Percentiles rank a stretch among this genome's conserved stretches.
Evolutionary conservation across 352 stramenopile genomes (phyloP).

Genomic region (Globisporangium paddicum): DNA sequence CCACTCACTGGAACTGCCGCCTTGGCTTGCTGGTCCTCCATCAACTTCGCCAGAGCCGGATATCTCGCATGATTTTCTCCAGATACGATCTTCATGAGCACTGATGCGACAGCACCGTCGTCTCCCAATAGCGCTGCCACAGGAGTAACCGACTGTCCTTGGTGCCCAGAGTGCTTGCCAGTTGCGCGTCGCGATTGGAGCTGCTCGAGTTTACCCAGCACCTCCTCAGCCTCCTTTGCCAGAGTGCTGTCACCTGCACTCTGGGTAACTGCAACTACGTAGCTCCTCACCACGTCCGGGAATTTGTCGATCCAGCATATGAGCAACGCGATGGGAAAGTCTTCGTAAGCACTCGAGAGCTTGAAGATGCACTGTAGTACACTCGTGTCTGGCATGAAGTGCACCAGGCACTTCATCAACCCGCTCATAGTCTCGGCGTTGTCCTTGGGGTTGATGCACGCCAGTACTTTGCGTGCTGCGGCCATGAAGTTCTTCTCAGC

Average conservation of each 20-base stretch:
- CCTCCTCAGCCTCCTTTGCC: slow-evolving; percentile 42
- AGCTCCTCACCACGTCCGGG: slow-evolving; percentile 45
- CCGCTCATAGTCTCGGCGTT: slow-evolving; percentile 69
- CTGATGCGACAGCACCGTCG: slow-evolving; percentile 22
- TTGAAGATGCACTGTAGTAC: slow-evolving; percentile 79
- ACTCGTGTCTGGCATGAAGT: slow-evolving; percentile 56
- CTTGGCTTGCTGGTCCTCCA: slow-evolving; percentile 1
- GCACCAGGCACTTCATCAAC: slow-evolving; percentile 70
- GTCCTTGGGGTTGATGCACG: slow-evolving; percentile 66
- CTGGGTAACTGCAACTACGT: slow-evolving; percentile 46
- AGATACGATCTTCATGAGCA: slow-evolving; percentile 35
- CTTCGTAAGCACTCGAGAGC: slow-evolving; percentile 49
- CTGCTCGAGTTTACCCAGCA: slow-evolving; percentile 60
- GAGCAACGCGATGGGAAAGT: slow-evolving; percentile 66
- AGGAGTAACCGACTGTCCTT: not conserved
- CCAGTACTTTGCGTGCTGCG: slow-evolving; percentile 71
- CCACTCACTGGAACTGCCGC: not conserved
- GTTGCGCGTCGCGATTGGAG: slow-evolving; percentile 36
- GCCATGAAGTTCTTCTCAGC: slow-evolving; percentile 52
- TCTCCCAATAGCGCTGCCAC: slow-evolving; percentile 40
- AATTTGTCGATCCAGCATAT: slow-evolving; percentile 71
- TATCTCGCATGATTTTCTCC: slow-evolving; percentile 18
- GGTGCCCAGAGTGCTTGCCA: slow-evolving; percentile 9
- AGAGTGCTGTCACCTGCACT: slow-evolving; percentile 17
- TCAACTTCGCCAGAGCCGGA: slow-evolving; percentile 20